Evolutionary conservation across 495 filamentous ascomycete genomes (phyloP), one percentile per base, ranked within the genome.

Genomic region (Tuber indicum): DNA sequence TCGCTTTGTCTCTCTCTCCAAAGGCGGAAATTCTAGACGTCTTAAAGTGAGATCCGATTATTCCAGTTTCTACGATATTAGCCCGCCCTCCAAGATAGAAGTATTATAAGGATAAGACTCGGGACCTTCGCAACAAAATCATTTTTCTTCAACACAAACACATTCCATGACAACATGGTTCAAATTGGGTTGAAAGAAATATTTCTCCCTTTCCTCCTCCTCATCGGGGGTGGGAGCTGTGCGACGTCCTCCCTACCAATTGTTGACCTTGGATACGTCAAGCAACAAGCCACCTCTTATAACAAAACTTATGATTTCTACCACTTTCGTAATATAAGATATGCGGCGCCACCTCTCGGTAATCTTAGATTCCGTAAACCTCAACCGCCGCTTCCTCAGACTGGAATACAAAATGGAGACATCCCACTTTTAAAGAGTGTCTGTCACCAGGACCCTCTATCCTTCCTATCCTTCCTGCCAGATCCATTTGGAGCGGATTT

Each of bases 231-330:
- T 17, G 58, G 58, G 58, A 66, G 26, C 17, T 66, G 58, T 36
- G 26, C 58, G 14, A 12, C 12, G 14, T 46, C 72, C 9, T 66
- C 76, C 21, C 77, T 82, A 12, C 81, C 81, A n/a, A 58, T 82
- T 8, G 41, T 82, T 36, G 77, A 82, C 41, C 81, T 82, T 75
- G 81, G 81, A n/a, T 82, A 82, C 43, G 81, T 82, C 52, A 77
- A 78, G 43, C 81, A 82, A 70, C 58, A 79, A 58, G 81, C 81
- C 10, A 80, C 81, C 23, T 49, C 43, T 45, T 82, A 82, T 43
- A 76, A 75, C n/a, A 58, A 75, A 66, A 82, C 81, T n/a, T 62
- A 75, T 17, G 73, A 73, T 19, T 82, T 71, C 70, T 82, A 81
- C 45, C 71, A 82, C 46, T 82, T 83, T 43, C 77, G 75, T 41